A percentile compares a stretch with the other conserved stretches of the same genome.
Conservation (phyloP, 116 monocot species). For the Iris pallida region DNA sequence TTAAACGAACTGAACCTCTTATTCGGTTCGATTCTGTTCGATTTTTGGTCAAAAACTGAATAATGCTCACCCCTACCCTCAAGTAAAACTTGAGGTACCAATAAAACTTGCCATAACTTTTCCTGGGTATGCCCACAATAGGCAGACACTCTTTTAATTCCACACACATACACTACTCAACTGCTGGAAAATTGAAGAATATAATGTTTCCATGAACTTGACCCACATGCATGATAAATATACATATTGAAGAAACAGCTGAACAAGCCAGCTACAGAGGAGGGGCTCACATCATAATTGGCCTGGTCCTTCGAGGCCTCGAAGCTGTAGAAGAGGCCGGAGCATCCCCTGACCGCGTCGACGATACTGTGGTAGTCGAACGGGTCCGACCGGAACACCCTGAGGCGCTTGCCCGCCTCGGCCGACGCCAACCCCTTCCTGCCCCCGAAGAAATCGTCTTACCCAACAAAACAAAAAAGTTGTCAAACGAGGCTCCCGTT, state of each 20-base stretch:
- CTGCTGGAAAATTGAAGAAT: no score
- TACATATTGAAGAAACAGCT: not conserved
- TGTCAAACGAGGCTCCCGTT: not conserved
- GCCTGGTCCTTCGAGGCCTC: slow-evolving; percentile 26
- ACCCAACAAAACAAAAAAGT: not conserved
- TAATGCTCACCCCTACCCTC: no score
- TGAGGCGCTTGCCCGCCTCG: slow-evolving; percentile 24
- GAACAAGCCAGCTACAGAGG: no score
- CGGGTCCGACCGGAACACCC: slow-evolving; percentile 54
- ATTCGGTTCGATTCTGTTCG: no score
- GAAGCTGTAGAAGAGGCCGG: slow-evolving; percentile 56
- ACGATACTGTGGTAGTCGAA: slow-evolving; percentile 63
- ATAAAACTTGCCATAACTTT: no score
- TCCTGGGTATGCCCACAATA: no score
- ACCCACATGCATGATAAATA: not conserved
- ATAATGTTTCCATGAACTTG: no score
- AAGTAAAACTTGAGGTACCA: no score
- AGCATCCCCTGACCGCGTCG: slow-evolving; percentile 50
- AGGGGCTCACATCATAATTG: slow-evolving; percentile 43
- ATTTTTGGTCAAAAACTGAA: no score
- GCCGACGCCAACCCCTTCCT: slow-evolving; percentile 16
- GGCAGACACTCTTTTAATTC: no score
- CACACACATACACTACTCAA: no score
- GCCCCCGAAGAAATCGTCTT: slow-evolving; percentile 9
- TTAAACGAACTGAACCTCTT: no score